These are phyloP conservation scores for Quercus bicolor DNA, from an alignment of 306 rosid species.

Conservation along the genomic window DNA sequence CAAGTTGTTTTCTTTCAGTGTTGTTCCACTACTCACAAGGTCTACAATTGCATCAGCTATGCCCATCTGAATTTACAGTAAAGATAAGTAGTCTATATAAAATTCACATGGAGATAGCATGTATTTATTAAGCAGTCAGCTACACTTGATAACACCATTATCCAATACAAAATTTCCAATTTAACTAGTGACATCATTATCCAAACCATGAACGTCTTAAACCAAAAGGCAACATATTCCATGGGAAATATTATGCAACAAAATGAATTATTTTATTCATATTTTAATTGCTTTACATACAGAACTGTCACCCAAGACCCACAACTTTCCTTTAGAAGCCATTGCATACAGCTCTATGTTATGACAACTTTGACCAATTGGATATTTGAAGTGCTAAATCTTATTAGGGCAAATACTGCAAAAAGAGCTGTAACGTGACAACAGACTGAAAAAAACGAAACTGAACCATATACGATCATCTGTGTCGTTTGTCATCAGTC, in stretches of 20 bases:
- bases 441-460: background rate
- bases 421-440: background rate
- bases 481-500: background rate
- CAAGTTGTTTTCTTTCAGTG: conserved; percentile 78
- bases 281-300: background rate
- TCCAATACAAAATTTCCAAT: too few relatives aligned
- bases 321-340: background rate
- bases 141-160: background rate
- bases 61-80: conserved; percentile 64
- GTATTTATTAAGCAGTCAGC: background rate
- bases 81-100: conserved; percentile 5
- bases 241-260: background rate
- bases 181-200: background rate
- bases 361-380: background rate
- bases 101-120: background rate
- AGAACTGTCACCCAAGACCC: background rate
- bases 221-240: background rate
- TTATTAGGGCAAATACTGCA: background rate
- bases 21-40: conserved; percentile 85
- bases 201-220: background rate
- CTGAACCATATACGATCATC: background rate
- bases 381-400: background rate
- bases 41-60: conserved; percentile 96
- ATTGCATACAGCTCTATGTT: background rate
- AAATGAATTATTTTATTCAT: background rate